These are phyloP conservation scores for Naematelia aurantialba DNA, from an alignment of 768 basidiomycete genomes.

Conservation along the genomic window DNA sequence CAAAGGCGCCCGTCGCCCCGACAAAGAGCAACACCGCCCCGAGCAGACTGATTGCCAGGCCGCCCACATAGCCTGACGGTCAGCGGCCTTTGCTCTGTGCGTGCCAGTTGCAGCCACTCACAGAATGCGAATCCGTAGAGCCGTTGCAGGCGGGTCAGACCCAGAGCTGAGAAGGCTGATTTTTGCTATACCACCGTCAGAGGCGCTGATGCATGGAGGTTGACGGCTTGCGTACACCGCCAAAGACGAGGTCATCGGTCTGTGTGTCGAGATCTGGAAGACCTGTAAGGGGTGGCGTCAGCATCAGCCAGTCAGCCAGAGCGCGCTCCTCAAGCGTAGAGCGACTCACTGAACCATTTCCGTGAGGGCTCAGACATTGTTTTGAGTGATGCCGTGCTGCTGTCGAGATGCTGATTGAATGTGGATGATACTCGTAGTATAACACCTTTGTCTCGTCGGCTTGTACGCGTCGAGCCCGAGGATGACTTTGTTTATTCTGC, in stretches of 20 bases:
- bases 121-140: conserved; percentile 83
- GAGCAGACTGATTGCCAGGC: conserved; percentile 74
- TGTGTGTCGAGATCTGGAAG: conserved; percentile 43
- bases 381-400: too few species aligned
- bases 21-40: conserved; percentile 74
- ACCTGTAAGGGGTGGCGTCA: not conserved
- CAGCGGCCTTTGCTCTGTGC: conserved; percentile 3
- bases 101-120: conserved; percentile 53
- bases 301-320: conserved; percentile 1
- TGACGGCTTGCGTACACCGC: conserved; percentile 32
- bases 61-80: conserved; percentile 61
- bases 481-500: too few species aligned
- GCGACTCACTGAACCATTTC: conserved; percentile 35
- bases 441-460: too few species aligned
- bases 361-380: conserved; percentile 2
- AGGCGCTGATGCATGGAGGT: not conserved
- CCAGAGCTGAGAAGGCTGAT: conserved; percentile 76
- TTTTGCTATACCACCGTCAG: conserved; percentile 58
- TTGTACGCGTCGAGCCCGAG: too few species aligned
- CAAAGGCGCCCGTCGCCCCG: conserved; percentile 66
- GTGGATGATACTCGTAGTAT: too few species aligned
- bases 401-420: too few species aligned
- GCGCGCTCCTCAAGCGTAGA: not conserved
- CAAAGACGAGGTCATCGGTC: conserved; percentile 47
- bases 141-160: conserved; percentile 71